Base-by-base conservation (phyloP, 2,329 filamentous ascomycete genomes). In the Chrysoporthe austroafricana region DNA sequence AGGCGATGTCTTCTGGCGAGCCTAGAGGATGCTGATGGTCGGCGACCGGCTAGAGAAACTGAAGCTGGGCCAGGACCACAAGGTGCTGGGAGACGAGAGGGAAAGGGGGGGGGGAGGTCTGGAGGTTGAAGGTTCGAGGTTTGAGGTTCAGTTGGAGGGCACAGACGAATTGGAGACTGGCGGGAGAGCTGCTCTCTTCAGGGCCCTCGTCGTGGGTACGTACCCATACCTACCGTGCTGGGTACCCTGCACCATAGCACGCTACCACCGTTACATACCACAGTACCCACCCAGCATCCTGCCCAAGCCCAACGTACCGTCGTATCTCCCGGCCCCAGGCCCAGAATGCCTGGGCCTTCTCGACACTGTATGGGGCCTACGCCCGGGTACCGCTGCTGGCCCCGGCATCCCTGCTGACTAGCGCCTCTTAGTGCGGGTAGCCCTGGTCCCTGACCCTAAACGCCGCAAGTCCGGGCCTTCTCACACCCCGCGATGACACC, bases 121-220 rank as follows among this genome's bases (percentile, higher is more conserved):
- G 36, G 7, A 32, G 43, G 44, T 13, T n/a, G 32, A 9, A 36
- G 26, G 43, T 44, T 36, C 16, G 46, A 54, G 44, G 57, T n/a
- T 44, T 18, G n/a, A 63, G 62, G 48, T 57, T 8, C 36, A 50
- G 13, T 14, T 52, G 61, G 34, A 36, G 21, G 50, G 36, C 60
- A 44, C 50, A 57, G 62, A 36, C 62, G 48, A 63, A 57, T 63
- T 63, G 62, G 62, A 63, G 62, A 63, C 32, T 56, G 62, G 62
- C 50, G 62, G 62, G 62, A 63, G 43, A 52, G 50, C 48, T 56
- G 48, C 39, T 39, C 44, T 62, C 39, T 44, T 60, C 57, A 60
- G 57, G 57, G 21, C 57, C 57, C 39, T 57, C 54, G 54, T 18
- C 34, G 21, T 34, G 32, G 34, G 54, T 57, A 57, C 54, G 54